Base-by-base conservation (phyloP, 2,329 filamentous ascomycete species). In the Zasmidium cellare region DNA sequence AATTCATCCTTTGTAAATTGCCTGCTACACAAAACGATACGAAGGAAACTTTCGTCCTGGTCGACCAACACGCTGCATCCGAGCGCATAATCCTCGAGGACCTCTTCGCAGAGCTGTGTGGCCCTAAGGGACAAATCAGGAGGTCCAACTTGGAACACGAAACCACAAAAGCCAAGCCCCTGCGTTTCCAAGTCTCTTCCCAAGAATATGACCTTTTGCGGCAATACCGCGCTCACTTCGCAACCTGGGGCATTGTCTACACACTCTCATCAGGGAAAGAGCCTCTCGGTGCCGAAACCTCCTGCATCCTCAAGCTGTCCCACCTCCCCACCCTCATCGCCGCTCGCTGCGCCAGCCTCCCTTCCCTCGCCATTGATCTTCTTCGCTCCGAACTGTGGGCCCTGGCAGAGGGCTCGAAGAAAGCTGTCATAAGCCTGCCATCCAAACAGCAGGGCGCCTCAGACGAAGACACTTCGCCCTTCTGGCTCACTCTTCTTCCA, bases 41-140 rank as follows among this genome's bases (percentile, higher is more conserved):
- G 11, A 19, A 11, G 5, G 18, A 22, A 14, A 65, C 86, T 1
- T 76, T 97, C 3, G 81, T 96, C 0, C 79, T 97, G 41, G 82
- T 97, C 5, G 94, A 99, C 69, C 94, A 99, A 69, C 94, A 99
- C 71, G 94, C 94, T 0, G 94, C 92, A 2, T 93, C 97, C 71
- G 94, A 99, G 76, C 84, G 94, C 47, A 86, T 89, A 61, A 86
- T 87, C 1, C 83, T 97, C 1, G 94, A 99, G 70, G 71, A 74
- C 0, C 79, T 99, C 1, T 85, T 96, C 71, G 61, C 69, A 22
- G 80, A 84, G 2, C 74, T 89, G 28, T 85, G 80, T 65, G 60
- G 60, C 2, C 28, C 11, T 9, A 53, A 48, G 1, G 18, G 7
- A 44, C 25, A 45, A n/a, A 55, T 61, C 31, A 28, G 52, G 59